These are phyloP conservation scores for Reutealis trisperma DNA, from an alignment of 345 rosid species.

Conservation along the genomic window DNA sequence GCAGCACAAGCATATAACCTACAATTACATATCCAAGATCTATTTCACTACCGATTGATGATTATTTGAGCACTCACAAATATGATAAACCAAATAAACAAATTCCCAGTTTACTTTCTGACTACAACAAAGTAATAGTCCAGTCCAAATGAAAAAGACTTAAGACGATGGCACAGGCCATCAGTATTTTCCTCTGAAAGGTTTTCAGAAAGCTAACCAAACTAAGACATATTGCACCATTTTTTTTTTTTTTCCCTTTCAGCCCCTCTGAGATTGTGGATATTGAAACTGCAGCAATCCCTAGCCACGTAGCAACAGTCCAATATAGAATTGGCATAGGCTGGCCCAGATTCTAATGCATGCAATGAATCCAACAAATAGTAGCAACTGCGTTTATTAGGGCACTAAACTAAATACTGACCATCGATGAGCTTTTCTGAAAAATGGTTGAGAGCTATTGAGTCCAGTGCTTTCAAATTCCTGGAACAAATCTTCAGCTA, in stretches of 20 bases:
- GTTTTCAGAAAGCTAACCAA: not conserved
- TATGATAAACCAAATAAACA: not conserved
- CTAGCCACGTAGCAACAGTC: not conserved
- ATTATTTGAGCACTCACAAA: not conserved
- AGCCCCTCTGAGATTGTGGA: not conserved
- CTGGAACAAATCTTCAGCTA: slow-evolving; percentile 63
- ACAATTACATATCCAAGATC: too few relatives aligned
- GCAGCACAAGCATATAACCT: too few relatives aligned
- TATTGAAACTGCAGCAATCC: not conserved
- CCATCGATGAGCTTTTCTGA: slow-evolving; percentile 89
- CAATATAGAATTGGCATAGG: not conserved
- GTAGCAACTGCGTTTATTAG: not conserved
- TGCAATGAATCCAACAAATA: not conserved
- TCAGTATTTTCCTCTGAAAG: not conserved
- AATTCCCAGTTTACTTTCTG: not conserved
- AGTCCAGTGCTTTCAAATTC: slow-evolving; percentile 65
- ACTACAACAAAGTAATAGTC: not conserved
- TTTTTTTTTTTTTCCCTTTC: not conserved
- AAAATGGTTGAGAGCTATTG: slow-evolving; percentile 56
- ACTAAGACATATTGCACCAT: not conserved
- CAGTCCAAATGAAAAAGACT: not conserved
- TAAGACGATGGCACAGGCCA: not conserved
- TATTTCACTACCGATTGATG: too few relatives aligned
- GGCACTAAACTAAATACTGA: slow-evolving; percentile 25
- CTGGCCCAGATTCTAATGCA: not conserved